A percentile compares a stretch with the other conserved stretches of the same genome.
These are phyloP conservation scores for Suillus spraguei DNA, from an alignment of 768 basidiomycete genomes.

Conservation along the genomic window DNA sequence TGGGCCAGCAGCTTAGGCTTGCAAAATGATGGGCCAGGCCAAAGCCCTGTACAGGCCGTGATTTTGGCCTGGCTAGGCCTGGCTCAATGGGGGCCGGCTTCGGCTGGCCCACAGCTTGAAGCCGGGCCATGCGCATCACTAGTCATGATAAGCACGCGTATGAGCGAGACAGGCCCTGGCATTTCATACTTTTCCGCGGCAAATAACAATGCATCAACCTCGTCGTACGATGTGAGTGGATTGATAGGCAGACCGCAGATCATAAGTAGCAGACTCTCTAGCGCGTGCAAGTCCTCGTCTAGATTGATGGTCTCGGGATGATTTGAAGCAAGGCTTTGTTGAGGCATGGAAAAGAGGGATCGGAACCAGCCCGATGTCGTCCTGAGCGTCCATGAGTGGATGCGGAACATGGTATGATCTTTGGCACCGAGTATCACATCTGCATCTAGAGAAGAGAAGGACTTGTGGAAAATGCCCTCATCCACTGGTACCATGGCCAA, in stretches of 20 bases:
- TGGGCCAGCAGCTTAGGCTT: not conserved
- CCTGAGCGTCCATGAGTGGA: constrained; percentile 62
- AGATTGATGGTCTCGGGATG: constrained; percentile 47
- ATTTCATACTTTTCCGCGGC: constrained; percentile 75
- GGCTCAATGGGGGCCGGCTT: not conserved
- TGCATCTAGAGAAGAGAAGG: constrained; percentile 54
- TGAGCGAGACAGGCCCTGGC: constrained; percentile 61
- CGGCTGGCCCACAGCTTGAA: not conserved
- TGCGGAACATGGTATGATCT: constrained; percentile 54
- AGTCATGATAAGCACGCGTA: constrained; percentile 59
- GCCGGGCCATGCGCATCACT: not conserved
- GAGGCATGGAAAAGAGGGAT: constrained; percentile 61
- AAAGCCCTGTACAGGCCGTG: not conserved
- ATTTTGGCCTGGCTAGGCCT: not conserved
- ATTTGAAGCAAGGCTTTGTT: constrained; percentile 23
- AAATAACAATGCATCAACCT: constrained; percentile 57
- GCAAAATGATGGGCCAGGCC: not conserved
- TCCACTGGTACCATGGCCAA: not conserved
- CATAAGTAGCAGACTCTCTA: constrained; percentile 63
- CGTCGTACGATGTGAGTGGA: constrained; percentile 50
- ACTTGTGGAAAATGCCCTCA: constrained; percentile 37
- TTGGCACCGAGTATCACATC: constrained; percentile 58
- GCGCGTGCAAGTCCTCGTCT: constrained; percentile 56
- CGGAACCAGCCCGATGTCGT: constrained; percentile 68
- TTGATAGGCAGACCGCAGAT: constrained; percentile 59